Percentiles rank a stretch among this genome's conserved stretches.
Evolutionary conservation across 2,329 filamentous ascomycete species (phyloP).

Genomic region (Zalaria obscura): DNA sequence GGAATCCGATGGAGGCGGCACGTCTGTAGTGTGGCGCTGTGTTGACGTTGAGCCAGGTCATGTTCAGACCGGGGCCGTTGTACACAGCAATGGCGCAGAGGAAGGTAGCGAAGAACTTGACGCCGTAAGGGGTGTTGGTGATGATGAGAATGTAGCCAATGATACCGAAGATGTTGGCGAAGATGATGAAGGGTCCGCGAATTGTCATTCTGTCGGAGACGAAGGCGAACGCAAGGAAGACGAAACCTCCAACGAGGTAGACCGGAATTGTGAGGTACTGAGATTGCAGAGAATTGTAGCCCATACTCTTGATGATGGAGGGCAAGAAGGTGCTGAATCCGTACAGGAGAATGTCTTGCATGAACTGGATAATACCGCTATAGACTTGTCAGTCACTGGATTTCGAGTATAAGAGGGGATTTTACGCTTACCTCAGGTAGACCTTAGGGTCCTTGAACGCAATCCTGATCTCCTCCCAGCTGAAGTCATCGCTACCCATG

Average conservation of each 20-base stretch:
- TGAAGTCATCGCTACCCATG: constrained; percentile 36
- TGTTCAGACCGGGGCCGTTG: constrained; percentile 25
- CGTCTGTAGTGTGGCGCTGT: constrained; percentile 34
- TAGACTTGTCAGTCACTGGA: neutral
- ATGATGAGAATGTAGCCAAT: constrained; percentile 12
- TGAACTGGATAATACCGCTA: constrained; percentile 33
- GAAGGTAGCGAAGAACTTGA: constrained; percentile 14
- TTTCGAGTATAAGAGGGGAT: neutral
- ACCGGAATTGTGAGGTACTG: constrained; percentile 44
- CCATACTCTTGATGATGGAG: constrained; percentile 38
- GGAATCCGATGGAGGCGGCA: constrained; percentile 31
- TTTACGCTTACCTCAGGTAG: constrained; percentile 22
- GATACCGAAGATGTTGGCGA: constrained; percentile 9
- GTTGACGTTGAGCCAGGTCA: constrained; percentile 36
- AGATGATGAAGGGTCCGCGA: constrained; percentile 10
- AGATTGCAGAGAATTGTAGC: constrained; percentile 35
- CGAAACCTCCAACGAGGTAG: constrained; percentile 35
- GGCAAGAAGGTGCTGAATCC: constrained; percentile 47
- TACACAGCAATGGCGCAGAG: constrained; percentile 13
- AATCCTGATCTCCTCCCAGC: constrained; percentile 35
- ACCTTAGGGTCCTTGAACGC: constrained; percentile 37
- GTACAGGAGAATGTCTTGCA: constrained; percentile 38
- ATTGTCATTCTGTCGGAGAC: constrained; percentile 28
- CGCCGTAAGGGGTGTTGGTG: constrained; percentile 6
- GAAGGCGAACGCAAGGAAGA: constrained; percentile 31